phyloP scores from a whole-genome alignment of 768 basidiomycete species.

The Trametes punicea region DNA sequence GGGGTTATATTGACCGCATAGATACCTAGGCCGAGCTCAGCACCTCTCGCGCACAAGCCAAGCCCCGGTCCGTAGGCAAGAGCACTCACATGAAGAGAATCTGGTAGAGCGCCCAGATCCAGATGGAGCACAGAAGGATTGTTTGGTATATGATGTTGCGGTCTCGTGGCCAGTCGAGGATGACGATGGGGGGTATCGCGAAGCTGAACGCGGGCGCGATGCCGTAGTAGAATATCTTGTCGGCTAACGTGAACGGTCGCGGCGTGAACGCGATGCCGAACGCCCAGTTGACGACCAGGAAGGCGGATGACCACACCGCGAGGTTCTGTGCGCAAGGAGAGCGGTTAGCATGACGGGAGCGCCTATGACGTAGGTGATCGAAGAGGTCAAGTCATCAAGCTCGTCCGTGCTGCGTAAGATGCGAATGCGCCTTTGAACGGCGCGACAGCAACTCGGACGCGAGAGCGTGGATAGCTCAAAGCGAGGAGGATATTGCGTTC shows the following conservation, averaged over 20 bases:
- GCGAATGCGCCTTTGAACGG: neutral
- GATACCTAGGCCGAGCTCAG: constrained; percentile 28
- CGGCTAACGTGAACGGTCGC: constrained; percentile 41
- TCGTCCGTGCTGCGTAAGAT: no score
- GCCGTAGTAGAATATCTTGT: constrained; percentile 62
- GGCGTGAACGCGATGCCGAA: constrained; percentile 53
- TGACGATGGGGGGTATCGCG: constrained; percentile 60
- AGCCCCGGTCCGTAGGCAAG: no score
- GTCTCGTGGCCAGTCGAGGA: constrained; percentile 71
- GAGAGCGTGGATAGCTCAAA: no score
- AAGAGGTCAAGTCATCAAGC: neutral
- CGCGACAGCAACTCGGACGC: no score
- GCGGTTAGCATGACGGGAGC: neutral
- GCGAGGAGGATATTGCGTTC: no score
- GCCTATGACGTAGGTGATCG: neutral
- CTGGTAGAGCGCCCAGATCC: constrained; percentile 64
- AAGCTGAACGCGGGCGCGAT: constrained; percentile 58
- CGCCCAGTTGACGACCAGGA: constrained; percentile 68
- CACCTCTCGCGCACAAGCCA: neutral
- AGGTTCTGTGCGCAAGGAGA: constrained; percentile 36
- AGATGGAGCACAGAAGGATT: constrained; percentile 54
- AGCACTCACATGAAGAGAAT: constrained; percentile 44
- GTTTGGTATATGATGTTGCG: constrained; percentile 57
- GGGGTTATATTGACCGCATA: constrained; percentile 41
- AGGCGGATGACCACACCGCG: constrained; percentile 60